Conservation (phyloP, 345 rosid species). For the Nasturtium officinale region DNA sequence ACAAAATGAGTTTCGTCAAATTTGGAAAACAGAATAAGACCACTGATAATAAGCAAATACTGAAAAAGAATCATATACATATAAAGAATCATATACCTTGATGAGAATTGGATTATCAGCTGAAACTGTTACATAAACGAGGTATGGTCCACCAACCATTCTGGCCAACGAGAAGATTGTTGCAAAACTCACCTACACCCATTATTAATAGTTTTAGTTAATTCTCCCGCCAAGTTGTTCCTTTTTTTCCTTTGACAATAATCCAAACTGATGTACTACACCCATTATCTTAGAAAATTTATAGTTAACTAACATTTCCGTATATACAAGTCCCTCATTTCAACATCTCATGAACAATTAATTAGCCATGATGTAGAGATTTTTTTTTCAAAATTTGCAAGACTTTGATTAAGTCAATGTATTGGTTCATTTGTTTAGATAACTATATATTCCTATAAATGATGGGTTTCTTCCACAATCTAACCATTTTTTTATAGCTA, state of each 20-base stretch:
- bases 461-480: too few species aligned
- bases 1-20: too few species aligned
- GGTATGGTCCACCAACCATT: slow-evolving; percentile 46
- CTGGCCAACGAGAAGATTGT: slow-evolving; percentile 44
- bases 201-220: not conserved
- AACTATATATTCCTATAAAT: not conserved
- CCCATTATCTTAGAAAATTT: not conserved
- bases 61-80: not conserved
- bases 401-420: not conserved
- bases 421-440: not conserved
- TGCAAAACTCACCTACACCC: slow-evolving; percentile 42
- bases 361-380: not conserved
- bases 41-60: not conserved
- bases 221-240: not conserved
- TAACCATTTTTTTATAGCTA: too few species aligned
- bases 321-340: not conserved
- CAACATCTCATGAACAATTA: not conserved
- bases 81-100: slow-evolving; percentile 27
- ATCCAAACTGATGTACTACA: too few species aligned
- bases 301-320: not conserved
- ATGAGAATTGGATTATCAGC: slow-evolving; percentile 41
- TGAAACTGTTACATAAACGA: slow-evolving; percentile 35
- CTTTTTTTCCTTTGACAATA: too few species aligned
- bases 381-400: slow-evolving; percentile 1
- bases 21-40: not conserved